These are phyloP conservation scores for Brettanomyces sp. DNA, from an alignment of 805 yeast genomes.

Conservation along the genomic window DNA sequence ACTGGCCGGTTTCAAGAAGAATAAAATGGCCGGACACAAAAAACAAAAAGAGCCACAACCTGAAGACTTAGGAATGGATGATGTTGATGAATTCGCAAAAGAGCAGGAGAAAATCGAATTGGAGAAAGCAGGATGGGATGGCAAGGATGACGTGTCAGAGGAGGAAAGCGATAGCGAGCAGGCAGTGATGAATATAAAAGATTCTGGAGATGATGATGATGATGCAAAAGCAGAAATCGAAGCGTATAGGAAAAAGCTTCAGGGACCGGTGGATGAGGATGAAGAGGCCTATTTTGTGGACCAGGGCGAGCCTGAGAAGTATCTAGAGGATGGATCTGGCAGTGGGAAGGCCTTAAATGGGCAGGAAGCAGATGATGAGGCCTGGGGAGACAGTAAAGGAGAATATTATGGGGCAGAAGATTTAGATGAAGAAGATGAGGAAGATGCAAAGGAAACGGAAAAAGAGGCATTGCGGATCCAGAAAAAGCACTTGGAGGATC, in stretches of 20 bases:
- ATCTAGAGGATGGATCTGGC: slow-evolving; percentile 20
- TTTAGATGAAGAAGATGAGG: slow-evolving; percentile 62
- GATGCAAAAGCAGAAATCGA: slow-evolving; percentile 31
- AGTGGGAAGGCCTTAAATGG: slow-evolving; percentile 19
- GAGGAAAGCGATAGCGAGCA: slow-evolving; percentile 26
- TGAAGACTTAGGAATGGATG: slow-evolving; percentile 44
- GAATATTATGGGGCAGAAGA: slow-evolving; percentile 58
- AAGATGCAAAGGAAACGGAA: slow-evolving; percentile 67
- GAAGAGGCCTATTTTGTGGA: slow-evolving; percentile 37
- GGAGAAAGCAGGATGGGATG: slow-evolving; percentile 43
- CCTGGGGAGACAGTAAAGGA: slow-evolving; percentile 38
- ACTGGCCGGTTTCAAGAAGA: not conserved
- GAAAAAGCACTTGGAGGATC: slow-evolving; percentile 65
- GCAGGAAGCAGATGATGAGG: slow-evolving; percentile 22
- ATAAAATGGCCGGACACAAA: not conserved
- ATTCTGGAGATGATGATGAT: slow-evolving; percentile 19
- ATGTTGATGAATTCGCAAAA: slow-evolving; percentile 60
- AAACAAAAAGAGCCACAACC: slow-evolving; percentile 12
- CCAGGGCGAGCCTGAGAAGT: slow-evolving; percentile 23
- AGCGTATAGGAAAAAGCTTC: slow-evolving; percentile 18
- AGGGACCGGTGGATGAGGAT: slow-evolving; percentile 38
- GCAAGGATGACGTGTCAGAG: slow-evolving; percentile 10
- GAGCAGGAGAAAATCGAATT: slow-evolving; percentile 48
- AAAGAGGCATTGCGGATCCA: slow-evolving; percentile 84
- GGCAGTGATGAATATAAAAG: slow-evolving; percentile 24